These are phyloP conservation scores for Mycena kentingensis DNA, from an alignment of 768 basidiomycete genomes.

Conservation along the genomic window DNA sequence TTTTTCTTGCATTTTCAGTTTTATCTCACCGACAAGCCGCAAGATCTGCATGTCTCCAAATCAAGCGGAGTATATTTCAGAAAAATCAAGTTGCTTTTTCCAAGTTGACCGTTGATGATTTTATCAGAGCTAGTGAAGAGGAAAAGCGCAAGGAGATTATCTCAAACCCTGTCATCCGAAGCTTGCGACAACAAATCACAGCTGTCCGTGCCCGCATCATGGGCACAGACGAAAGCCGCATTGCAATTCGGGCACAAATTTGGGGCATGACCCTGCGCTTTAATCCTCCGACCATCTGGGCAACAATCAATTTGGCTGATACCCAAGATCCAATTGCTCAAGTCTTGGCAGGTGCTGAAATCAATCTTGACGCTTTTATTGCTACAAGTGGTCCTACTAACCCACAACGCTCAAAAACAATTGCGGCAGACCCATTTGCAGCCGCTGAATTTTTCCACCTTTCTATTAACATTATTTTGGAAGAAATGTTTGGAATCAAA, in stretches of 20 bases:
- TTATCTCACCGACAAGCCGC: too few relatives aligned
- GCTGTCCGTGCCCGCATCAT: not conserved
- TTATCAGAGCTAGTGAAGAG: not conserved
- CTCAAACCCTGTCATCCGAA: not conserved
- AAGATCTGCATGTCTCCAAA: not conserved
- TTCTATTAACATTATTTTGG: not conserved
- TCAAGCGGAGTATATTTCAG: not conserved
- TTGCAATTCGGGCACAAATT: not conserved
- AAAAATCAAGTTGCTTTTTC: not conserved
- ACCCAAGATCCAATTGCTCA: not conserved
- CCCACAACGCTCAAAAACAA: not conserved
- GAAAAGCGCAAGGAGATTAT: not conserved
- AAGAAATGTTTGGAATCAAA: not conserved
- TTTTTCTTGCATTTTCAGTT: not conserved
- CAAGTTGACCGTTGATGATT: not conserved
- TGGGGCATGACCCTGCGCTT: not conserved
- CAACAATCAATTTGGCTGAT: not conserved
- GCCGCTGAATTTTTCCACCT: not conserved
- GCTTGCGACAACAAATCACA: not conserved
- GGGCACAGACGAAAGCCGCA: not conserved
- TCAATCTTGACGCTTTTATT: not conserved
- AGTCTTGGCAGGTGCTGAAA: not conserved
- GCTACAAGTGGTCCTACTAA: not conserved
- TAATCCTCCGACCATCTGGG: not conserved
- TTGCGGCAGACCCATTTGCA: not conserved